Conservation (phyloP, 2,329 filamentous ascomycete species). For the Pseudodiploospora longispora region DNA sequence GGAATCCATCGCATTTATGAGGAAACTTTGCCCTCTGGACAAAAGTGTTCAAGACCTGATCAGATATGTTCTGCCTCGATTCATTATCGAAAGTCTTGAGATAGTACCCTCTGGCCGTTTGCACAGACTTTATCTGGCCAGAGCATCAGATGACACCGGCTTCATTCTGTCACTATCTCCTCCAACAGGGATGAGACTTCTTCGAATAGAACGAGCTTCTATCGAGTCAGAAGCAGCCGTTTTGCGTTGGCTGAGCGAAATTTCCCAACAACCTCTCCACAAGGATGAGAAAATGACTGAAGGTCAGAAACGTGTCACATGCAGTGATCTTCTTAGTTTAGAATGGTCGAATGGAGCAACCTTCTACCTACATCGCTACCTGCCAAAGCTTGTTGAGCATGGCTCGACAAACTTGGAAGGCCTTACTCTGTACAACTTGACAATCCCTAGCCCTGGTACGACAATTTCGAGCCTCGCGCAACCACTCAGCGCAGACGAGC, state of each 20-base stretch:
- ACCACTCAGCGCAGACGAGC: slow-evolving; percentile 27
- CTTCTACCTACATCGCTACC: slow-evolving; percentile 18
- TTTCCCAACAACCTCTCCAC: neutral
- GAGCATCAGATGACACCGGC: slow-evolving; percentile 30
- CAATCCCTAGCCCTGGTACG: slow-evolving; percentile 28
- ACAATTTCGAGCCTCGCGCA: slow-evolving; percentile 28
- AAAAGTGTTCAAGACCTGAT: slow-evolving; percentile 18
- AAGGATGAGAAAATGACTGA: no score
- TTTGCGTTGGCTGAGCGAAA: slow-evolving; percentile 33
- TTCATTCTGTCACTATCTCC: slow-evolving; percentile 37
- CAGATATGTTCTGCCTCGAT: slow-evolving; percentile 14
- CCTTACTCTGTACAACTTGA: slow-evolving; percentile 35
- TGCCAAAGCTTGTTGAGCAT: slow-evolving; percentile 35
- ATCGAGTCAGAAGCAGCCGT: slow-evolving; percentile 37
- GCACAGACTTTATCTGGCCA: slow-evolving; percentile 35
- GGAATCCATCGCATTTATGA: no score
- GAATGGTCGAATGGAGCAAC: no score
- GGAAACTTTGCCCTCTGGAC: slow-evolving; percentile 10
- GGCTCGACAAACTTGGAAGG: slow-evolving; percentile 20
- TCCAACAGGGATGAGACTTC: slow-evolving; percentile 31
- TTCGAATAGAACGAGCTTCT: slow-evolving; percentile 39
- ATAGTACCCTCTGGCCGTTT: slow-evolving; percentile 27
- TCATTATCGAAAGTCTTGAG: slow-evolving; percentile 18
- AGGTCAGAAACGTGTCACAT: no score
- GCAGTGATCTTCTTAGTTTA: no score